phyloP scores from a whole-genome alignment of 805 yeast genomes.

The Kregervanrija pseudodelftensis region DNA sequence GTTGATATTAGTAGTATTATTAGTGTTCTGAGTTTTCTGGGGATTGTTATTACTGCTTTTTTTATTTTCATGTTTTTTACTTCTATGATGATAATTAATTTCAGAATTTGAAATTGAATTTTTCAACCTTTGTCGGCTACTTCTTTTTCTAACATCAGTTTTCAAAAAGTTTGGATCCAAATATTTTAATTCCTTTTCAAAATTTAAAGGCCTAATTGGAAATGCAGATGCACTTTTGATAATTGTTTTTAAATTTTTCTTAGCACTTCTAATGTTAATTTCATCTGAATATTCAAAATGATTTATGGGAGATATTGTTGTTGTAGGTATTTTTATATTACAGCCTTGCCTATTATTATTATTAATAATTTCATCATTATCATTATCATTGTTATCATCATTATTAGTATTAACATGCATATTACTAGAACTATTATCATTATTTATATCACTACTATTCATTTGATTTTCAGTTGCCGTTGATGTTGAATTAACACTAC shows the following conservation, averaged over 20 bases:
- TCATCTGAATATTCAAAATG: slow-evolving; percentile 44
- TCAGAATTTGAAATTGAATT: slow-evolving; percentile 1
- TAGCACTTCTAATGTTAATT: slow-evolving; percentile 41
- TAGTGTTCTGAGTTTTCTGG: no score
- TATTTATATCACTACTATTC: no score
- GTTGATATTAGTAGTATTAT: no score
- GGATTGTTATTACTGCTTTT: no score
- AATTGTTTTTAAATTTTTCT: slow-evolving; percentile 32
- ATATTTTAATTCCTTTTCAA: slow-evolving; percentile 1
- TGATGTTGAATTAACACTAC: slow-evolving; percentile 12
- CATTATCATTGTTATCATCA: slow-evolving; percentile 10
- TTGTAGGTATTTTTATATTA: no score
- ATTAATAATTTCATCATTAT: slow-evolving; percentile 13
- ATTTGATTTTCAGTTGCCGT: slow-evolving; percentile 11
- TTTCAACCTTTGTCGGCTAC: background rate
- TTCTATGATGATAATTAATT: background rate
- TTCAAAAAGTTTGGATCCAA: background rate
- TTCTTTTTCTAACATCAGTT: background rate
- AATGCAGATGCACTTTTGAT: slow-evolving; percentile 28
- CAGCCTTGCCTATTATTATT: no score
- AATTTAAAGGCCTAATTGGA: slow-evolving; percentile 20
- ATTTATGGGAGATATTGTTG: background rate
- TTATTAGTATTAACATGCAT: no score
- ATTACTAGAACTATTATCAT: background rate
- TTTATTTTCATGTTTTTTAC: no score